Conservation (phyloP, 371 early-diverging fungal genomes). For the Mortierella sp. region DNA sequence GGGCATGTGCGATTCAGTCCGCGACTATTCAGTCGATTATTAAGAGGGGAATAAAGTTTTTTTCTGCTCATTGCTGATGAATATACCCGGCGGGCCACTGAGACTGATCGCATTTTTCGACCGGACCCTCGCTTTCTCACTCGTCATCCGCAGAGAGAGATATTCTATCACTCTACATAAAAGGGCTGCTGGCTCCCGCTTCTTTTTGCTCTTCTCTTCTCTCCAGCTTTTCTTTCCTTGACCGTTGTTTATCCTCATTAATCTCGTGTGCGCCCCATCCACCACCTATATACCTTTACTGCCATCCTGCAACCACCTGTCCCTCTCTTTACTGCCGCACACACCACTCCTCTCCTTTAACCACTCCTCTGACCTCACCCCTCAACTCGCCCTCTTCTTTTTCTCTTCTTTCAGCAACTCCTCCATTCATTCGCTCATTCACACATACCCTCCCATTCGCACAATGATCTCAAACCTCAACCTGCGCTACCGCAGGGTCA, state of each 20-base stretch:
- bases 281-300: constrained; percentile 1
- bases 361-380: neutral
- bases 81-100: constrained; percentile 8
- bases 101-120: neutral
- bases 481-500: constrained; percentile 38
- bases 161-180: neutral
- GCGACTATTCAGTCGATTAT: neutral
- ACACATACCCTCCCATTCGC: neutral
- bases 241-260: constrained; percentile 2
- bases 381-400: neutral
- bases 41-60: constrained; percentile 7
- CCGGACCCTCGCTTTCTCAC: neutral
- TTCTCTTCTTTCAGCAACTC: neutral
- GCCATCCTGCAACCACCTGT: neutral
- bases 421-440: neutral
- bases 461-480: constrained; percentile 34
- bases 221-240: neutral
- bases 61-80: neutral
- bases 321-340: constrained; percentile 1
- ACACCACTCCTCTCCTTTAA: neutral
- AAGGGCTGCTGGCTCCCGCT: neutral
- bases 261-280: neutral
- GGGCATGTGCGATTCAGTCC: no score
- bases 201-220: neutral
- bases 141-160: neutral